Base-by-base conservation (phyloP, 305 asterid genomes). In the Ruellia speciosa region DNA sequence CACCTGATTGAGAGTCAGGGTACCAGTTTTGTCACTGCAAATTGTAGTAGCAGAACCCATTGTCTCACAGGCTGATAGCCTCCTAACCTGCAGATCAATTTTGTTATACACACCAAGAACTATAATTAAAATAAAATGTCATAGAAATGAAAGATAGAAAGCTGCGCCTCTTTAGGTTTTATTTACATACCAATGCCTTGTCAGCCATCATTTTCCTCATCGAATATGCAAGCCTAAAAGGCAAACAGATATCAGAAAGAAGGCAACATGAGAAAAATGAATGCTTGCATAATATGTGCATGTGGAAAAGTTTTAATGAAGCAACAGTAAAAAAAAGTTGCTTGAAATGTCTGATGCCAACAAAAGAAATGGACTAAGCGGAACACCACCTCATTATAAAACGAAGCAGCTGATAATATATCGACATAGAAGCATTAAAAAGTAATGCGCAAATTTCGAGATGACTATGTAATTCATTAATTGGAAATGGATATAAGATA, bases 201-300 rank as follows among this genome's bases (percentile, higher is more conserved):
- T 88, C 97, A 55, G 88, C 90, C 99, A 92, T 92, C 99, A 92
- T 88, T 77, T 92, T 92, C 66, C 93, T 82, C 99, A 92, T 88
- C 39, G 99, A 92, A 68, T 88, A 88, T 64, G 99, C 99, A 75
- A 92, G 95, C 88, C 99, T 92, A 70, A 71, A 85, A 56, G 34
- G 59, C 55, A 72, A 54, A 39, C n/a, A 71, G 49, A 39, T n/a
- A 54, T 45, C 33, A 47, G 64, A 15, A 52, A 39, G 16, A 63
- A 65, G 52, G 37, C 57, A 67, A 43, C 54, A 52, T 24, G 46
- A 63, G 31, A 10, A 20, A 59, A 24, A 41, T 17, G 59, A 18
- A 47, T 52, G 40, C 4, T 58, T 28, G 58, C 52, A 64, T 60
- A 62, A 47, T 49, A 62, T 52, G 18, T 11, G 43, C 56, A 58